A percentile compares a stretch with the other conserved stretches of the same genome.
Evolutionary conservation across 176 grass and related monocot species (phyloP).

Genomic region (Ananas comosus): DNA sequence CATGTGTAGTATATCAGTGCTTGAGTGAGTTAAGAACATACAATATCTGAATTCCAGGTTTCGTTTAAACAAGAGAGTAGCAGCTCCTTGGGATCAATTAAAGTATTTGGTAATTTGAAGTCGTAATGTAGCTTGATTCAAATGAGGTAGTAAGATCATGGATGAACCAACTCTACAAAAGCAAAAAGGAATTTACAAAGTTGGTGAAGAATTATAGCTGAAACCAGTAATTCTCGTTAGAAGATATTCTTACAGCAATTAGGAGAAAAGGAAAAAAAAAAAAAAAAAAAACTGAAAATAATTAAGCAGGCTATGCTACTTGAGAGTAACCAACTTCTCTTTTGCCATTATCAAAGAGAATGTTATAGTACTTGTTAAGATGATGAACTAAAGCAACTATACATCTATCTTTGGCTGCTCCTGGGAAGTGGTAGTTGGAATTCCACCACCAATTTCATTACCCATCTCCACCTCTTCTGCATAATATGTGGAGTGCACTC

Average conservation of each 20-base stretch:
- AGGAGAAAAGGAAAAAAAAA: too few species aligned
- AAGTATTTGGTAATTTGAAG: too few species aligned
- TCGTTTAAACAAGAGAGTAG: too few species aligned
- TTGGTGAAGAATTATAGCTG: too few species aligned
- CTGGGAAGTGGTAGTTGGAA: neutral
- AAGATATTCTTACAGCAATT: too few species aligned
- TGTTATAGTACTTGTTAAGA: neutral
- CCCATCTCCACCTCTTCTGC: conserved; percentile 10
- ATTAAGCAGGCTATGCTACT: neutral
- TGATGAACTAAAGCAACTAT: neutral
- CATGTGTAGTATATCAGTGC: neutral
- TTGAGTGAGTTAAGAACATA: neutral
- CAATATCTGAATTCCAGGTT: neutral
- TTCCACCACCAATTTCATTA: neutral
- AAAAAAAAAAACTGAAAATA: neutral
- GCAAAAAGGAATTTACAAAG: too few species aligned
- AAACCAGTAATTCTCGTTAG: too few species aligned
- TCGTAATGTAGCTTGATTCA: too few species aligned
- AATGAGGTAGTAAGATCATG: too few species aligned
- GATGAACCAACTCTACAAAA: too few species aligned
- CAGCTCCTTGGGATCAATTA: too few species aligned
- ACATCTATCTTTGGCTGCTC: conserved; percentile 1
- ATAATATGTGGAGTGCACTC: conserved; percentile 22
- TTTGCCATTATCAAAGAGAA: neutral
- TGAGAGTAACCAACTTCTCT: neutral